Evolutionary conservation across 306 rosid genomes (phyloP).

Genomic region (Hippophae rhamnoides): DNA sequence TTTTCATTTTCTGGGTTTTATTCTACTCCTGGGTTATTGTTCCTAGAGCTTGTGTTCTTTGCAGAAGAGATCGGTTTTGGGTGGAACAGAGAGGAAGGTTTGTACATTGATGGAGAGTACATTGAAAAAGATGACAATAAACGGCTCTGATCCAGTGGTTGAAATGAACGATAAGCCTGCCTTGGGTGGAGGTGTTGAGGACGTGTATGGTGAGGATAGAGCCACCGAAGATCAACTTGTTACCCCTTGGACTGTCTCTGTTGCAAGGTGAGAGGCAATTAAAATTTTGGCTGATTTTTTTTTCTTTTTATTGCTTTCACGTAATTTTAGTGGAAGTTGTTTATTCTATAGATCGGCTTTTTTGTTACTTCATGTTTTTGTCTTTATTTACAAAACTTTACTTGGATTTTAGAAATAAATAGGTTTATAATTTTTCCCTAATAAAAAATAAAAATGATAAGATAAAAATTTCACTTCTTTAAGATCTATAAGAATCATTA

Average conservation of each 20-base stretch:
- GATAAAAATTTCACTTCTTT: too few relatives aligned
- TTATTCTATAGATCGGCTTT: not conserved
- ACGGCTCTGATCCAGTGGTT: slow-evolving; percentile 22
- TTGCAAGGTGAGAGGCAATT: slow-evolving; percentile 46
- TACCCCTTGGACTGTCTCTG: slow-evolving; percentile 81
- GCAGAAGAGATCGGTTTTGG: slow-evolving; percentile 38
- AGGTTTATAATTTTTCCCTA: too few relatives aligned
- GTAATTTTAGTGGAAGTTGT: too few relatives aligned
- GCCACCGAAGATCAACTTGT: slow-evolving; percentile 76
- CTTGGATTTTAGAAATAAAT: too few relatives aligned
- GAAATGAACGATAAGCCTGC: slow-evolving; percentile 17
- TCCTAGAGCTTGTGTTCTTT: slow-evolving; percentile 7
- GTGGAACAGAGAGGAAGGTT: slow-evolving; percentile 13
- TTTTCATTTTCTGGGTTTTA: not conserved
- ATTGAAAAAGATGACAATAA: slow-evolving; percentile 46
- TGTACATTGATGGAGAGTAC: slow-evolving; percentile 33
- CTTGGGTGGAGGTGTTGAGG: slow-evolving; percentile 47
- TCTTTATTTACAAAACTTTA: too few relatives aligned
- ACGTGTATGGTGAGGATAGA: slow-evolving; percentile 59
- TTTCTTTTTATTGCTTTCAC: not conserved
- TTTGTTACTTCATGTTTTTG: too few relatives aligned
- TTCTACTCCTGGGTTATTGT: slow-evolving; percentile 8
- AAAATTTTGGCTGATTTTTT: not conserved
- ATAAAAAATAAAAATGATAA: too few relatives aligned
- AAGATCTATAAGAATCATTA: too few relatives aligned